phyloP scores from a whole-genome alignment of 805 yeast genomes.

The Sungouiozyma ichnusensis region DNA sequence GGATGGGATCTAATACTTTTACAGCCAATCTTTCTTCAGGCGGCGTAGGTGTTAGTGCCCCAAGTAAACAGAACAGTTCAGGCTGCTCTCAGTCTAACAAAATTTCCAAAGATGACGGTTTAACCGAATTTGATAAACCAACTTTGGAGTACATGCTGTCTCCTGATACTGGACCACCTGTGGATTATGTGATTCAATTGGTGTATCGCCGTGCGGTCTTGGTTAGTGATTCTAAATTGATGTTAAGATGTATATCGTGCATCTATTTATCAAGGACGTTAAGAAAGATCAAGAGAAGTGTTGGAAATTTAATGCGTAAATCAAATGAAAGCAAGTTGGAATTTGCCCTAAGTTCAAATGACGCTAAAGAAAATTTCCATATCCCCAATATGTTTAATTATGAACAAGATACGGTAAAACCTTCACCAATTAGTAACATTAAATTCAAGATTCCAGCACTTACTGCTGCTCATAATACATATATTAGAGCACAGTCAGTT shows the following conservation, averaged over 20 bases:
- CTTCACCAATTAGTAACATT: background rate
- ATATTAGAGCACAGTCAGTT: background rate
- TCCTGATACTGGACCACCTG: conserved; percentile 41
- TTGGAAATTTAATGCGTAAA: background rate
- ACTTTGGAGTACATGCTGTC: conserved; percentile 51
- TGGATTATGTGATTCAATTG: conserved; percentile 44
- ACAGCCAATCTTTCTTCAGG: background rate
- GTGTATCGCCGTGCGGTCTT: conserved; percentile 53
- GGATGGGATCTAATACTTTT: background rate
- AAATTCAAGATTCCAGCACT: background rate
- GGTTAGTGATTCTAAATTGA: conserved; percentile 53
- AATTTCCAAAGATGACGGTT: conserved; percentile 6
- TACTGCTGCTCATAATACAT: background rate
- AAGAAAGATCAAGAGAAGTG: conserved; percentile 12
- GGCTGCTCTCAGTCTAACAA: background rate
- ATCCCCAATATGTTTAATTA: background rate
- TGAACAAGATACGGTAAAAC: background rate
- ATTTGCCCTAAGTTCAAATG: background rate
- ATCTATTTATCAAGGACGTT: conserved; percentile 21
- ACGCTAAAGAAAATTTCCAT: background rate
- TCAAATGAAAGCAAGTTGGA: background rate
- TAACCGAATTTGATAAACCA: conserved; percentile 20
- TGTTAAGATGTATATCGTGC: conserved; percentile 31
- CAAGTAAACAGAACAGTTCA: background rate
- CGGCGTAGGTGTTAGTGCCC: background rate